phyloP scores from a whole-genome alignment of 1,139 yeast species.

The Saccharomyces hybrid region DNA sequence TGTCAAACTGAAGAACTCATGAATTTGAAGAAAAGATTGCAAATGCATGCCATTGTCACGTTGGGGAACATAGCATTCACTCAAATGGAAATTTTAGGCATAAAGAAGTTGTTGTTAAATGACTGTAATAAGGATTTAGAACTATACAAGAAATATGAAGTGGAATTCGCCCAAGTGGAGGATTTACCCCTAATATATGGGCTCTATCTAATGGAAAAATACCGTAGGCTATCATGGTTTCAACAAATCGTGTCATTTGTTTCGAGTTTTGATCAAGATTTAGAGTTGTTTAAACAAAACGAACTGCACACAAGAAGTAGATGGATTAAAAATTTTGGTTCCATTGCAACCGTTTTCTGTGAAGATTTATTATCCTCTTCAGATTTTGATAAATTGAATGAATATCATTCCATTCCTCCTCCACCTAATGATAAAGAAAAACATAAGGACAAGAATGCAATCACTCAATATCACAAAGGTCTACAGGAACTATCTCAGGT shows the following conservation, averaged over 20 bases:
- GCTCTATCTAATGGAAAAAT: constrained; percentile 57
- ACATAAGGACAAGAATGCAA: constrained; percentile 1
- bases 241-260: constrained; percentile 46
- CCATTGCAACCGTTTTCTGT: constrained; percentile 35
- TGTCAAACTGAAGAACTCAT: constrained; percentile 20
- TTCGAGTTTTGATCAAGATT: constrained; percentile 49
- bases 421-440: constrained; percentile 1
- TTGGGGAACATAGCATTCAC: constrained; percentile 24
- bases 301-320: constrained; percentile 51
- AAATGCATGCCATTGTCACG: constrained; percentile 13
- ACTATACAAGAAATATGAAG: constrained; percentile 39
- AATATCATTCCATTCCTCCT: background rate
- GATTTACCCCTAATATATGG: constrained; percentile 83
- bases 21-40: constrained; percentile 17
- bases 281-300: constrained; percentile 49
- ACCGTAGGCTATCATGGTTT: constrained; percentile 65
- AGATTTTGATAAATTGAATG: constrained; percentile 30
- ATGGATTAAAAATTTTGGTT: constrained; percentile 61
- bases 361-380: constrained; percentile 20
- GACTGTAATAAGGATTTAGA: constrained; percentile 32
- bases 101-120: constrained; percentile 30
- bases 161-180: constrained; percentile 43
- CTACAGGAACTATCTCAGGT: constrained; percentile 11
- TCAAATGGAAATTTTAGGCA: constrained; percentile 22
- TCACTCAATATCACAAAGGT: constrained; percentile 22